phyloP scores from a whole-genome alignment of 768 basidiomycete species.

The Amanita thiersii region DNA sequence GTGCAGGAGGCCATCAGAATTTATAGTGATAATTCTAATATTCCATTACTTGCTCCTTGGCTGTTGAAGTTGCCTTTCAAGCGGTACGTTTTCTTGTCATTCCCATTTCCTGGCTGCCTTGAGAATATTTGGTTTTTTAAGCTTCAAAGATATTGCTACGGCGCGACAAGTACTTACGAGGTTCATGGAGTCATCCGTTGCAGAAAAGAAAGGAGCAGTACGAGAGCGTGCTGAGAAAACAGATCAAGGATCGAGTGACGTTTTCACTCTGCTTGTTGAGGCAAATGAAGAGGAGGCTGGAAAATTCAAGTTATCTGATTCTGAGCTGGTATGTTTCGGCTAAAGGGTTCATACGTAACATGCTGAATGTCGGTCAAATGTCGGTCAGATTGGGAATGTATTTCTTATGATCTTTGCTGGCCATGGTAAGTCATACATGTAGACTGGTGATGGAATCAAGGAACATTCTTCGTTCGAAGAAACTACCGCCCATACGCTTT shows the following conservation, averaged over 20 bases:
- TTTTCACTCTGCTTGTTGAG: constrained; percentile 34
- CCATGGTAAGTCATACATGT: constrained; percentile 32
- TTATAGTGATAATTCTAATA: constrained; percentile 23
- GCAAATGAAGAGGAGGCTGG: constrained; percentile 36
- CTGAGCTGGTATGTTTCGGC: constrained; percentile 16
- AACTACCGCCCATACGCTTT: constrained; percentile 36
- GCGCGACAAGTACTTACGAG: too few relatives aligned
- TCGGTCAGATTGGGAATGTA: constrained; percentile 43
- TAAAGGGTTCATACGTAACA: neutral
- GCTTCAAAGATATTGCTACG: too few relatives aligned
- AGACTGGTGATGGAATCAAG: too few relatives aligned
- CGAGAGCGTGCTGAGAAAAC: constrained; percentile 6
- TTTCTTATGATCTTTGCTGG: constrained; percentile 50
- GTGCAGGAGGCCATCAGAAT: constrained; percentile 29
- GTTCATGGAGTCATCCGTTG: constrained; percentile 31
- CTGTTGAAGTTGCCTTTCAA: too few relatives aligned
- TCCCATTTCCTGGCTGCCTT: too few relatives aligned
- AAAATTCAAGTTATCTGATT: constrained; percentile 30
- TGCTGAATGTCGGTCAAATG: neutral
- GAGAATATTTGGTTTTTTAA: too few relatives aligned
- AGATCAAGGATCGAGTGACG: constrained; percentile 17
- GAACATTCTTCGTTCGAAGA: constrained; percentile 19
- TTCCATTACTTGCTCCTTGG: too few relatives aligned
- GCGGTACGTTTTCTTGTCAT: too few relatives aligned
- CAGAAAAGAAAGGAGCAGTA: constrained; percentile 23